Conservation (phyloP, 208 protist species). For the Leishmania guyanensis region DNA sequence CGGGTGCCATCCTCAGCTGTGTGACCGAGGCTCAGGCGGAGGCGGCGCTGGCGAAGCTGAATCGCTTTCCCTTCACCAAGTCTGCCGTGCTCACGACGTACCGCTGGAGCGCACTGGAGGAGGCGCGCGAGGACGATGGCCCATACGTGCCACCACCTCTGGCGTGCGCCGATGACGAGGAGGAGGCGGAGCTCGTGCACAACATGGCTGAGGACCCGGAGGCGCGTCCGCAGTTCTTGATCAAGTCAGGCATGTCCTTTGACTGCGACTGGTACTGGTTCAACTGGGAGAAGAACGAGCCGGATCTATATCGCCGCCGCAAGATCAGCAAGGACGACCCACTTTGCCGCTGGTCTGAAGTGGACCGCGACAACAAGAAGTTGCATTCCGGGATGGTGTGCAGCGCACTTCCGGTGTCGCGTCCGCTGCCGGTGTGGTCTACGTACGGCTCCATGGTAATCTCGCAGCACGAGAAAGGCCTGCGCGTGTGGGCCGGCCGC, state of each 20-base stretch:
- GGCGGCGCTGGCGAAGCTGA: slow-evolving; percentile 54
- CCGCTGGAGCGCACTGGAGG: slow-evolving; percentile 75
- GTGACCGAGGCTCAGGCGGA: no score
- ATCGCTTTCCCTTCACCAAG: slow-evolving; percentile 79
- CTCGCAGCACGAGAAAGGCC: slow-evolving; percentile 70
- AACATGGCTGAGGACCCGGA: slow-evolving; percentile 83
- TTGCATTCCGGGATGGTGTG: slow-evolving; percentile 69
- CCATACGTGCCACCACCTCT: slow-evolving; percentile 72
- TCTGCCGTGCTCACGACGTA: slow-evolving; percentile 77
- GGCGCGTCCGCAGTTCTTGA: slow-evolving; percentile 84
- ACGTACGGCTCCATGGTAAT: slow-evolving; percentile 86
- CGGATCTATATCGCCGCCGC: slow-evolving; percentile 74
- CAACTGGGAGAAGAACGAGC: slow-evolving; percentile 79
- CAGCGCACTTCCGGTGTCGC: slow-evolving; percentile 54
- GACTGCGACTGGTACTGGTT: slow-evolving; percentile 90
- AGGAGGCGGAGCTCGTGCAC: slow-evolving; percentile 79
- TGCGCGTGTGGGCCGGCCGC: slow-evolving; percentile 85
- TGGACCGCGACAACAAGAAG: slow-evolving; percentile 71
- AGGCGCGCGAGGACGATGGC: slow-evolving; percentile 48
- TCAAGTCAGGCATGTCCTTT: slow-evolving; percentile 69
- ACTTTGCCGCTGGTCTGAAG: slow-evolving; percentile 77
- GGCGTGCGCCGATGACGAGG: slow-evolving; percentile 42
- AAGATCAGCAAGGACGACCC: slow-evolving; percentile 67
- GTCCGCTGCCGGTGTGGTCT: slow-evolving; percentile 86
- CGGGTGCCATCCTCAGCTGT: slow-evolving; percentile 7